Base-by-base conservation (phyloP, 495 filamentous ascomycete genomes). In the Parathielavia hyrcaniae region DNA sequence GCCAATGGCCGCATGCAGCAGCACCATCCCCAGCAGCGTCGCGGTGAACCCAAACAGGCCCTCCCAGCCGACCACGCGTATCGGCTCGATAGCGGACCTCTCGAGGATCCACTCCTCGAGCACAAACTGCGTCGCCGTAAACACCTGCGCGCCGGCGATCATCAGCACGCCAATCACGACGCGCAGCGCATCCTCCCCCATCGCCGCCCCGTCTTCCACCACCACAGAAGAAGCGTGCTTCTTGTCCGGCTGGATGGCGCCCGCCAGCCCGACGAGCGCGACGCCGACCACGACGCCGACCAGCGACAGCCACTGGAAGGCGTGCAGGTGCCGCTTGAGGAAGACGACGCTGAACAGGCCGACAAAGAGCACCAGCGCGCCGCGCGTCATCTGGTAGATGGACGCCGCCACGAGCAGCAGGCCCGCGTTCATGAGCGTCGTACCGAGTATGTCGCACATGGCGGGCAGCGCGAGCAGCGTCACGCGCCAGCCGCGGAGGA, bases 381-480 rank as follows among this genome's bases (percentile, higher is more conserved):
- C 93, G 30, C 93, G 81, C 10, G 92, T 97, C 93, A 98, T 98
- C 70, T 98, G 93, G 76, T 97, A 98, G 64, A 98, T 95, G 60
- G 86, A 90, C 0, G 93, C 90, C 1, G 88, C 93, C 11, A 97
- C 90, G 64, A 97, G 95, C 47, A 97, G 79, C 57, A 98, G 75
- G 13, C 93, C 93, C 6, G 90, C 86, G 70, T 97, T 98, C 88
- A 98, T 96, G 23, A 97, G 83, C 19, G 93, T 98, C 4, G 93
- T 98, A 22, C 89, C 93, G 5, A 86, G 79, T 60, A 98, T 95
- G 67, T 98, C 93, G 72, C 91, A 96, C 72, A 87, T 87, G 23
- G 93, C 89, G 2, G 93, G 93, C 7, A 95, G 77, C 11, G 90
- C 86, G 35, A 98, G 81, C 8, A 97, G 71, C 13, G 86, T 60